phyloP scores from a whole-genome alignment of 2,329 filamentous ascomycete genomes.

The Aureobasidium pullulans region DNA sequence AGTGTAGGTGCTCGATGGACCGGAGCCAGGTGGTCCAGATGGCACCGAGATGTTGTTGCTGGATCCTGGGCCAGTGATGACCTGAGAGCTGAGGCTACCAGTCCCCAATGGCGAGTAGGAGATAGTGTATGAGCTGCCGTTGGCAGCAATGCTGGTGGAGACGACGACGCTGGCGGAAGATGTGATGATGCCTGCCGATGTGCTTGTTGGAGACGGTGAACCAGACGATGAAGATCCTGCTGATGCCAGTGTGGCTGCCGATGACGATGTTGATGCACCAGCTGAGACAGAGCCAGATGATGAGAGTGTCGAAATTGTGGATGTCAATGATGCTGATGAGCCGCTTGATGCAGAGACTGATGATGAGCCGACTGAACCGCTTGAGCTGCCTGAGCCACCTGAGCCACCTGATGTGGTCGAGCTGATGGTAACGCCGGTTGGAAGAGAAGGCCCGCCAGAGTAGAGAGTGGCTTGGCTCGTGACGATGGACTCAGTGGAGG shows the following conservation, averaged over 20 bases:
- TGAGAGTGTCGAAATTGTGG: neutral
- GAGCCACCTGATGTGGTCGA: neutral
- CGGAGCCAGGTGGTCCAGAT: neutral
- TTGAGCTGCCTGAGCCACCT: neutral
- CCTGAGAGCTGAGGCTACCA: slow-evolving; percentile 6
- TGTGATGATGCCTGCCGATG: neutral
- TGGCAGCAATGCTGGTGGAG: slow-evolving; percentile 3
- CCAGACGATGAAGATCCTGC: neutral
- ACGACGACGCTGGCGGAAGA: neutral
- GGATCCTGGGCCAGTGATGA: neutral
- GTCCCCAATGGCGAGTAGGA: slow-evolving; percentile 8
- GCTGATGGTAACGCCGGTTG: neutral
- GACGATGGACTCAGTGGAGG: neutral
- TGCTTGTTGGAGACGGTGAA: neutral
- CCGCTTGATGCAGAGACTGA: slow-evolving; percentile 3
- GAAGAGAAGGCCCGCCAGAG: slow-evolving; percentile 4
- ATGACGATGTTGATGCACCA: neutral
- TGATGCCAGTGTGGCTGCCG: neutral
- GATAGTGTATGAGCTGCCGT: slow-evolving; percentile 10
- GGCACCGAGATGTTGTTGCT: slow-evolving; percentile 11
- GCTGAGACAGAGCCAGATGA: neutral
- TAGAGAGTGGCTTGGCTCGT: slow-evolving; percentile 6
- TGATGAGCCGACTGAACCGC: neutral
- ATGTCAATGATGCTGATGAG: slow-evolving; percentile 11
- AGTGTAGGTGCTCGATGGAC: slow-evolving; percentile 3